Conservation (phyloP, 352 stramenopile genomes). For the Aphanomyces invadans region DNA sequence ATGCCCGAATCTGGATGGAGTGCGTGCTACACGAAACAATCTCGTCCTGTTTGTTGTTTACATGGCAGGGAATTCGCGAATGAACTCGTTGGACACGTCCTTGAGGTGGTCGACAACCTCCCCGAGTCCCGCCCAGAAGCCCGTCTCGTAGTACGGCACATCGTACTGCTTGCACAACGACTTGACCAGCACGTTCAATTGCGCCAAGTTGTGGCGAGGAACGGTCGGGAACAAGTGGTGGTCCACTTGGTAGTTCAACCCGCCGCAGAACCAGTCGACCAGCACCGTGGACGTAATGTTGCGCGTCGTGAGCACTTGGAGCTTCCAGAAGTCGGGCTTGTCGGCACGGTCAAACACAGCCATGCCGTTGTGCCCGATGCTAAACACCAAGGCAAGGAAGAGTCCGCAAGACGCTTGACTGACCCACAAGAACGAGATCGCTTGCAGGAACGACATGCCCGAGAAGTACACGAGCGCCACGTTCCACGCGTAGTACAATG, state of each 20-base stretch:
- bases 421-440: constrained; percentile 75
- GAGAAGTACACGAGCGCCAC: constrained; percentile 62
- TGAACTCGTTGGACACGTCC: constrained; percentile 91
- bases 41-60: too few relatives aligned
- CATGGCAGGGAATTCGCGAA: constrained; percentile 97
- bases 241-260: constrained; percentile 98
- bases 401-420: constrained; percentile 88
- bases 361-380: constrained; percentile 98
- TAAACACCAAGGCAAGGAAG: constrained; percentile 94
- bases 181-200: constrained; percentile 92
- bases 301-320: constrained; percentile 96
- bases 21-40: too few relatives aligned
- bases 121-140: constrained; percentile 87
- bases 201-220: constrained; percentile 92
- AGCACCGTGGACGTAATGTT: constrained; percentile 93
- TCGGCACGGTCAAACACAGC: constrained; percentile 92
- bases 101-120: constrained; percentile 93
- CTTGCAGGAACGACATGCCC: constrained; percentile 61
- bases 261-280: constrained; percentile 98
- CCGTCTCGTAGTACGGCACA: constrained; percentile 94
- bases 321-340: constrained; percentile 97
- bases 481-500: constrained; percentile 91
- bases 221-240: constrained; percentile 98
- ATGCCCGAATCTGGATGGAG: too few relatives aligned
- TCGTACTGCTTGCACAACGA: constrained; percentile 96